Conservation (phyloP, 2,329 filamentous ascomycete species). For the Curvularia verruculosa region DNA sequence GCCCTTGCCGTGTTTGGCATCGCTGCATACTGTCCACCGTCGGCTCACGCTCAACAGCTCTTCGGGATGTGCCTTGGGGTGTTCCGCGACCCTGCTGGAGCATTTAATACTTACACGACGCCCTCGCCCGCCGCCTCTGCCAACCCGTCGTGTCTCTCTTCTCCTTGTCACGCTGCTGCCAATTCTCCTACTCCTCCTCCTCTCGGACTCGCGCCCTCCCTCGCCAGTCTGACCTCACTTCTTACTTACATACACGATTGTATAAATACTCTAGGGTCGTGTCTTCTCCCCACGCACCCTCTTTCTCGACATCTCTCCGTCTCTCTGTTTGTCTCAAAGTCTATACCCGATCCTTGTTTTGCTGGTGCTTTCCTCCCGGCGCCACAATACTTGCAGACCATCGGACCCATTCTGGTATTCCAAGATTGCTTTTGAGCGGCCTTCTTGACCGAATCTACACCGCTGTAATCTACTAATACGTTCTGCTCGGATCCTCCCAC, state of each 20-base stretch:
- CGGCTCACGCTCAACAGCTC: constrained; percentile 47
- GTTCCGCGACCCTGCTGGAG: constrained; percentile 24
- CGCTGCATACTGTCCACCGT: constrained; percentile 32
- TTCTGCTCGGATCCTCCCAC: constrained; percentile 29
- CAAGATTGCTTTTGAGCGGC: constrained; percentile 14
- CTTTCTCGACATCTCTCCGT: too few relatives aligned
- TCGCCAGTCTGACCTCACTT: constrained; percentile 4
- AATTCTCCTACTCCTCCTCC: constrained; percentile 3
- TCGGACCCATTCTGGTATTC: constrained; percentile 4
- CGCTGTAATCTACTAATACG: constrained; percentile 27
- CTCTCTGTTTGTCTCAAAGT: background rate
- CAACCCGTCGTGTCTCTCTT: constrained; percentile 2
- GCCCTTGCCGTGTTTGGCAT: constrained; percentile 37
- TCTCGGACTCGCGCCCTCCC: constrained; percentile 6
- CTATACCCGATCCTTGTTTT: constrained; percentile 20
- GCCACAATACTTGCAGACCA: constrained; percentile 12
- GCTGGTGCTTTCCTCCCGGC: constrained; percentile 26
- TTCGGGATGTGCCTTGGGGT: constrained; percentile 42
- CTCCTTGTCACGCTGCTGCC: constrained; percentile 9
- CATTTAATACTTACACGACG: constrained; percentile 23
- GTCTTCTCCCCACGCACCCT: constrained; percentile 17
- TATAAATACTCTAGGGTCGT: constrained; percentile 9
- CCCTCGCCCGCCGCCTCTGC: constrained; percentile 2
- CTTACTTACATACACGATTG: constrained; percentile 1
- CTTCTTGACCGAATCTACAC: constrained; percentile 17